Conservation (phyloP, 1,139 yeast species). For the Diutina mesorugosa region DNA sequence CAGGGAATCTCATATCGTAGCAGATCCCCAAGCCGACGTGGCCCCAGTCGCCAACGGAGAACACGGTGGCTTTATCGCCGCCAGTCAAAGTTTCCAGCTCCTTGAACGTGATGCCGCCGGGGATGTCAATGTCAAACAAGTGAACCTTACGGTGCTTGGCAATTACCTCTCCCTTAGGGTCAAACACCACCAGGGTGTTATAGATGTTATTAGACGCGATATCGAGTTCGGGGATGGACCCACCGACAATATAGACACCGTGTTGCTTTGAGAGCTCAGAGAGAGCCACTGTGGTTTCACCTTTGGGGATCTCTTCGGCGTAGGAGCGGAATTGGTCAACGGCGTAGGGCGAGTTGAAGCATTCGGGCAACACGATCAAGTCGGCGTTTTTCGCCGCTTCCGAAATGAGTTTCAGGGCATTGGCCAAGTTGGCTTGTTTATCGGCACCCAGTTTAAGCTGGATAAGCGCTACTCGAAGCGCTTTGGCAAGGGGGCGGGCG, state of each 20-base stretch:
- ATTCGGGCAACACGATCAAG: slow-evolving; percentile 71
- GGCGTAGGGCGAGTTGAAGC: slow-evolving; percentile 92
- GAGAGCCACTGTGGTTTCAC: slow-evolving; percentile 54
- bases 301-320: slow-evolving; percentile 64
- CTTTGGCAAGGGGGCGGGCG: slow-evolving; percentile 17
- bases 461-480: slow-evolving; percentile 54
- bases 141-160: slow-evolving; percentile 87
- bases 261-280: slow-evolving; percentile 51
- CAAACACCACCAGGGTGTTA: slow-evolving; percentile 74
- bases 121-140: slow-evolving; percentile 83
- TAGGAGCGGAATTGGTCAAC: slow-evolving; percentile 77
- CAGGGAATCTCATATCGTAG: slow-evolving; percentile 88
- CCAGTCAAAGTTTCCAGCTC: slow-evolving; percentile 67
- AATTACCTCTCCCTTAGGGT: slow-evolving; percentile 56
- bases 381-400: slow-evolving; percentile 40
- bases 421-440: slow-evolving; percentile 43
- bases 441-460: slow-evolving; percentile 68
- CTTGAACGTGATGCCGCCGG: slow-evolving; percentile 75
- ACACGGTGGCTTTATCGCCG: slow-evolving; percentile 71
- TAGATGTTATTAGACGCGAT: slow-evolving; percentile 41
- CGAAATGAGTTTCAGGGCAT: slow-evolving; percentile 35
- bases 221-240: slow-evolving; percentile 75
- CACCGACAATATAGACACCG: slow-evolving; percentile 64
- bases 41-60: slow-evolving; percentile 58
- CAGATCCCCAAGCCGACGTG: slow-evolving; percentile 83